These are phyloP conservation scores for Blakeslea trispora DNA, from an alignment of 371 early-diverging fungal species.

Conservation along the genomic window DNA sequence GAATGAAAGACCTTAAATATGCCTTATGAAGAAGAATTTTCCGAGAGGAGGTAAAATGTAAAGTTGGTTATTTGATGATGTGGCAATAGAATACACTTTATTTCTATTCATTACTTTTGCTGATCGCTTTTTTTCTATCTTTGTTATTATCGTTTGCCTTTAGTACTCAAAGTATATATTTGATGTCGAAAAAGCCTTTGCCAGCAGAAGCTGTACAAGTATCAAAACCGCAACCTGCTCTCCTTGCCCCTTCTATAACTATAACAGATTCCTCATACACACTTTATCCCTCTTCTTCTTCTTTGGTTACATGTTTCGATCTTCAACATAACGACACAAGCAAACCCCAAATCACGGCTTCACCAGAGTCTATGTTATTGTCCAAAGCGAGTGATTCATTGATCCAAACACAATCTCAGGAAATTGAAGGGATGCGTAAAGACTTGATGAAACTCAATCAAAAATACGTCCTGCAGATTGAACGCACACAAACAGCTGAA, in stretches of 20 bases:
- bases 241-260: conserved; percentile 10
- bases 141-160: no score
- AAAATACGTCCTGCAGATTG: conserved; percentile 20
- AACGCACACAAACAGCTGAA: conserved; percentile 9
- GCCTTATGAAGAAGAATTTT: conserved; percentile 3
- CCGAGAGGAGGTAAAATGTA: not conserved
- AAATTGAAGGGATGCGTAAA: conserved; percentile 23
- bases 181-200: no score
- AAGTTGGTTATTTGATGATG: not conserved
- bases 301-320: not conserved
- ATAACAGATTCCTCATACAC: not conserved
- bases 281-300: not conserved
- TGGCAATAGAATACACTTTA: not conserved
- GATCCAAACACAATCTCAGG: conserved; percentile 19
- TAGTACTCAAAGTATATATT: no score
- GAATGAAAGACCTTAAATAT: not conserved
- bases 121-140: conserved; percentile 3
- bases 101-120: no score
- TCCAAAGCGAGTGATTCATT: conserved; percentile 1
- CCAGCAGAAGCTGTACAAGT: conserved; percentile 1
- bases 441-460: conserved; percentile 17
- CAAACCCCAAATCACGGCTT: not conserved
- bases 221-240: conserved; percentile 14
- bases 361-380: not conserved
- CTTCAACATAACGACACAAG: not conserved